Conservation (phyloP, 2,329 filamentous ascomycete genomes). For the Diaporthe sp. region DNA sequence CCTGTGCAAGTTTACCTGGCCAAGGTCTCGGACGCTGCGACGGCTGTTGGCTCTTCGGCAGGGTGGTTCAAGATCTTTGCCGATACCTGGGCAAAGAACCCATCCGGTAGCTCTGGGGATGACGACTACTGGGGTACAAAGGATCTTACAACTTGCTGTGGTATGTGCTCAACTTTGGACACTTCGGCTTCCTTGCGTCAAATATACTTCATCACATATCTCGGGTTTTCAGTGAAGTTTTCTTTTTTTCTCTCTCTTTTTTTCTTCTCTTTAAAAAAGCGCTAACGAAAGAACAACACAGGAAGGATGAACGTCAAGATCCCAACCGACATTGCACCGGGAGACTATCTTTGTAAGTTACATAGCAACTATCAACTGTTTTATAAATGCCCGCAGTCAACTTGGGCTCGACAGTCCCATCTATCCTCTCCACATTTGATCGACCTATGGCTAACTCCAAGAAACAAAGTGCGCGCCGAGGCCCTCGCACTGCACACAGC, state of each 20-base stretch:
- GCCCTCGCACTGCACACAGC: conserved; percentile 63
- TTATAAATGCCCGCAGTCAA: neutral
- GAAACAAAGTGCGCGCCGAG: conserved; percentile 57
- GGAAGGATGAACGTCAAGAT: conserved; percentile 56
- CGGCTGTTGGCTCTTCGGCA: conserved; percentile 56
- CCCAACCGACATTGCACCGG: conserved; percentile 50
- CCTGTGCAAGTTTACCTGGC: conserved; percentile 64
- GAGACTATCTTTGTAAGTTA: conserved; percentile 55
- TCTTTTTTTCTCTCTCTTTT: too few species aligned
- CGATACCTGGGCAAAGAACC: conserved; percentile 55
- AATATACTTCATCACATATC: too few species aligned
- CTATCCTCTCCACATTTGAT: neutral
- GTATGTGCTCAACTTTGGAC: neutral
- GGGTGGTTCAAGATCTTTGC: conserved; percentile 68
- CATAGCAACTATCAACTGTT: neutral
- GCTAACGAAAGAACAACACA: neutral
- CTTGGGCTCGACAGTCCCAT: neutral
- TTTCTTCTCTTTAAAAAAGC: neutral
- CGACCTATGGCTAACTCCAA: neutral
- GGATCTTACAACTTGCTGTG: conserved; percentile 57
- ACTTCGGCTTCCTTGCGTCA: neutral
- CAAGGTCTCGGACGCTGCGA: conserved; percentile 61
- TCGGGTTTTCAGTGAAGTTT: neutral
- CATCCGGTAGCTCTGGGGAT: conserved; percentile 53
- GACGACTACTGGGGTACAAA: conserved; percentile 62